These are phyloP conservation scores for Suillus discolor DNA, from an alignment of 768 basidiomycete species.

Conservation along the genomic window DNA sequence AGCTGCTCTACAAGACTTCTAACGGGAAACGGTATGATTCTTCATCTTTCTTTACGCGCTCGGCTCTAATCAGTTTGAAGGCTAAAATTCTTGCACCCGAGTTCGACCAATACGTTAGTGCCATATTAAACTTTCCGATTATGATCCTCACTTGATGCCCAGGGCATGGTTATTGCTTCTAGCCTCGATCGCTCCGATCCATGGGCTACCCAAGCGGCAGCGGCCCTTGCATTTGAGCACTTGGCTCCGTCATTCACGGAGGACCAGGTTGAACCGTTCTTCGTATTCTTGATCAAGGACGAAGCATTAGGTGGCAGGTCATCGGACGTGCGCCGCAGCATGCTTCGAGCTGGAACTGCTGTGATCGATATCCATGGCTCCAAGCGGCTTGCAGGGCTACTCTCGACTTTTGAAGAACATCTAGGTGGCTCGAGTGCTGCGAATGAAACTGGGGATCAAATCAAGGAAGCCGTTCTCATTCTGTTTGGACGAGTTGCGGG, in stretches of 20 bases:
- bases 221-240: constrained; percentile 65
- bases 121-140: not conserved
- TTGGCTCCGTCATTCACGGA: constrained; percentile 68
- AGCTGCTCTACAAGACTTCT: constrained; percentile 62
- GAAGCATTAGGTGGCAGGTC: constrained; percentile 87
- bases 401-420: constrained; percentile 80
- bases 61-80: constrained; percentile 34
- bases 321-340: constrained; percentile 78
- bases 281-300: constrained; percentile 81
- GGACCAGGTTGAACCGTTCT: constrained; percentile 67
- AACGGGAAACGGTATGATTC: constrained; percentile 73
- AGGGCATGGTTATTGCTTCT: constrained; percentile 93
- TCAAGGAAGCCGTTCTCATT: constrained; percentile 94
- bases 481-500: constrained; percentile 91
- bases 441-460: constrained; percentile 79
- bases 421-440: constrained; percentile 56
- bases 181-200: constrained; percentile 89
- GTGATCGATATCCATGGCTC: constrained; percentile 88
- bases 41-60: not conserved
- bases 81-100: constrained; percentile 88
- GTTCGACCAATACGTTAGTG: constrained; percentile 86
- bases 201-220: constrained; percentile 80
- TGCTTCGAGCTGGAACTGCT: constrained; percentile 83
- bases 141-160: constrained; percentile 9
- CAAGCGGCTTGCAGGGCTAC: constrained; percentile 67